Evolutionary conservation across 495 filamentous ascomycete species (phyloP).

Genomic region (Penicillium longicatenatum): DNA sequence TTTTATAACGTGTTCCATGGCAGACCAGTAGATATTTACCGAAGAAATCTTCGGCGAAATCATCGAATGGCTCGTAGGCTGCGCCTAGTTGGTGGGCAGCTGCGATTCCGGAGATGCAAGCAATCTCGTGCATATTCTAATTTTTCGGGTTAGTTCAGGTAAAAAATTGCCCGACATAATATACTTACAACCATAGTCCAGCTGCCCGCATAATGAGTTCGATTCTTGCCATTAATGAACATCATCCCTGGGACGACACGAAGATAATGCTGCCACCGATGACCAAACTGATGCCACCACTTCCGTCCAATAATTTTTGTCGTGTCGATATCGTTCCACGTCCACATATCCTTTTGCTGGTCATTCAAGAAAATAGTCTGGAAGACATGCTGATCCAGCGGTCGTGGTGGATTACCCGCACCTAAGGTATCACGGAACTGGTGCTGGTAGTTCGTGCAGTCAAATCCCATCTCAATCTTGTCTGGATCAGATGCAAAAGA

Average conservation of each 20-base stretch:
- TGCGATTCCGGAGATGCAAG: conserved; percentile 74
- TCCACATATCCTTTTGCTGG: conserved; percentile 65
- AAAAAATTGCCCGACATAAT: neutral
- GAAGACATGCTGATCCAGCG: conserved; percentile 68
- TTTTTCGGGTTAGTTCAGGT: neutral
- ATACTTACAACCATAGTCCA: conserved; percentile 76
- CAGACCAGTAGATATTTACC: conserved; percentile 55
- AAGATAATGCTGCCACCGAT: conserved; percentile 78
- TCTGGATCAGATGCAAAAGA: conserved; percentile 61
- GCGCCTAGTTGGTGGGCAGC: conserved; percentile 79
- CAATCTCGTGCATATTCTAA: conserved; percentile 80
- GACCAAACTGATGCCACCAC: conserved; percentile 88
- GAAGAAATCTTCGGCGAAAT: conserved; percentile 60
- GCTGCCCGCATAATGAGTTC: conserved; percentile 67
- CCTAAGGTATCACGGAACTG: conserved; percentile 65
- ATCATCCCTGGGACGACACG: conserved; percentile 78
- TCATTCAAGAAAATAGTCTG: conserved; percentile 85
- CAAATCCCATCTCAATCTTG: conserved; percentile 86
- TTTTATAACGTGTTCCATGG: conserved; percentile 51
- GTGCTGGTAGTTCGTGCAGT: conserved; percentile 82
- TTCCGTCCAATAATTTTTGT: conserved; percentile 70
- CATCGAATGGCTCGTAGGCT: conserved; percentile 66
- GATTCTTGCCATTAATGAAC: conserved; percentile 72
- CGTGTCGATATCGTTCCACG: conserved; percentile 67
- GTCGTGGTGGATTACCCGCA: conserved; percentile 38